These are phyloP conservation scores for Pulicaria dysenterica DNA, from an alignment of 129 eudicot genomes.

Conservation along the genomic window DNA sequence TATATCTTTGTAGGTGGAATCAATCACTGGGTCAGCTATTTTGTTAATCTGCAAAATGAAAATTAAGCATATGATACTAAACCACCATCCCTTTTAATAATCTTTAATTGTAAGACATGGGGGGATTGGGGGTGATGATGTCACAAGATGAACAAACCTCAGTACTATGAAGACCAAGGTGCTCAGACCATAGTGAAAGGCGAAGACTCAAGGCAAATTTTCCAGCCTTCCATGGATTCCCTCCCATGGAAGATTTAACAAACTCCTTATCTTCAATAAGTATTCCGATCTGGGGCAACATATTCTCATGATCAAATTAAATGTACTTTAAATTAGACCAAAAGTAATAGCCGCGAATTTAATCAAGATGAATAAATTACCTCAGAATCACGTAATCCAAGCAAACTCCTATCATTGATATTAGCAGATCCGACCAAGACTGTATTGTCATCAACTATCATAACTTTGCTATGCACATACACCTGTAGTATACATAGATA, in stretches of 20 bases:
- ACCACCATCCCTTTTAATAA: neutral
- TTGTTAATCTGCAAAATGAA: constrained; percentile 54
- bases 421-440: constrained; percentile 88
- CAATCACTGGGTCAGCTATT: constrained; percentile 83
- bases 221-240: constrained; percentile 90
- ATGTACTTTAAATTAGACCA: neutral
- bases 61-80: constrained; percentile 17
- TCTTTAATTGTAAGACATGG: neutral
- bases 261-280: constrained; percentile 94
- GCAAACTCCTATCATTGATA: constrained; percentile 94
- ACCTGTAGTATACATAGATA: constrained; percentile 46
- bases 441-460: constrained; percentile 90
- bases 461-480: constrained; percentile 95
- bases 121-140: neutral
- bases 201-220: constrained; percentile 94
- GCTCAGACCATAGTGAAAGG: constrained; percentile 94
- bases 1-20: constrained; percentile 94
- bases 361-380: constrained; percentile 35
- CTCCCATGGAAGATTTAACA: constrained; percentile 80
- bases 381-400: constrained; percentile 98
- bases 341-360: neutral
- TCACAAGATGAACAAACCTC: constrained; percentile 46
- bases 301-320: neutral
- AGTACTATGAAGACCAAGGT: constrained; percentile 83
- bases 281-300: constrained; percentile 65